Evolutionary conservation across 495 filamentous ascomycete genomes (phyloP), one percentile per base, ranked within the genome.

Genomic region (Aspergillus avenaceus): DNA sequence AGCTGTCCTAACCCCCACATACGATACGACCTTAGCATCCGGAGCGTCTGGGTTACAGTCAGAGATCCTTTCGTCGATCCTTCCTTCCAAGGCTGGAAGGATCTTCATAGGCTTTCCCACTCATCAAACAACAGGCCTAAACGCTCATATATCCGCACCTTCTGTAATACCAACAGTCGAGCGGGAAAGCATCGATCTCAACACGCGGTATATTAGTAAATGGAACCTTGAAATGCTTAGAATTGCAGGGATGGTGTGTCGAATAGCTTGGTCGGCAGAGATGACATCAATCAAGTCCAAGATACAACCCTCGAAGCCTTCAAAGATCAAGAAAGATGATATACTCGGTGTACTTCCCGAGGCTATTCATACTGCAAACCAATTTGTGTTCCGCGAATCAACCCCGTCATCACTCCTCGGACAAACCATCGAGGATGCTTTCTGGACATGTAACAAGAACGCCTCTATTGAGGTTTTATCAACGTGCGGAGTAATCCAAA

Each of bases 81-180:
- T 97, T 2, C 95, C 95, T 18, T 87, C 81, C 27, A 93, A 90
- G 61, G 82, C 84, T 37, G 95, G 95, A 21, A 81, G 86, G 44
- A 84, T 99, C 26, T 99, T 97, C 62, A 99, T 99, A 58, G 95
- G 95, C 1, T 97, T 97, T 64, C 92, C 93, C 21, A 99, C 95
- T 3, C 87, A 88, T 40, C 95, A 99, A 69, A 99, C 95, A 1
- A 99, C 95, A 3, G 91, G 91, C 22, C 83, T 91, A 11, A 87
- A 90, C 26, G 88, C 90, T 57, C 95, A 99, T 69, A 86, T 99
- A n/a, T 96, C 91, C n/a, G 95, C 95, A 1, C 91, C 91, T 6
- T 96, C 92, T 13, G 85, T 97, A 31, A 97, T 99, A 53, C 95
- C 95, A 3, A 99, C 95, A 0, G 95, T 97, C n/a, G 95, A 99